These are phyloP conservation scores for Sanghuangporus weigelae DNA, from an alignment of 1,284 basidiomycete species.

Conservation along the genomic window DNA sequence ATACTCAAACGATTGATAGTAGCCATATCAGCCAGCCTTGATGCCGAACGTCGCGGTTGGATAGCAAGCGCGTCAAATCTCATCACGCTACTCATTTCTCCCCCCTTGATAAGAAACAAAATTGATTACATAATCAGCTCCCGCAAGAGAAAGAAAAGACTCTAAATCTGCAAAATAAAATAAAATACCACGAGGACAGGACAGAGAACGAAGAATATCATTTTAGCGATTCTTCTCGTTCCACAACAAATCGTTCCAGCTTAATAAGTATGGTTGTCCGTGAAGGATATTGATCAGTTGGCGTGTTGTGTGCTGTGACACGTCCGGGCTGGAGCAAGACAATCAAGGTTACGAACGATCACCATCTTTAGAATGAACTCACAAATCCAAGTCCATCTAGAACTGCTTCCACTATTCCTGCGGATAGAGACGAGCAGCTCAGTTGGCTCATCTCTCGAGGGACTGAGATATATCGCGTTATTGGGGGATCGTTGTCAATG, in stretches of 20 bases:
- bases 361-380: no score
- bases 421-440: constrained; percentile 94
- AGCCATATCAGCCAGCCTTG: constrained; percentile 34
- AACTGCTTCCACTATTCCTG: constrained; percentile 96
- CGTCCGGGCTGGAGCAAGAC: constrained; percentile 96
- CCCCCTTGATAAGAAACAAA: neutral
- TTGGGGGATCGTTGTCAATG: constrained; percentile 90
- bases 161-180: neutral
- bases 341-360: no score
- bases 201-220: constrained; percentile 21
- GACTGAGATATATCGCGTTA: constrained; percentile 89
- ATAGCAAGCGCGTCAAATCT: neutral
- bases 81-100: neutral
- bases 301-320: constrained; percentile 94
- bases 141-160: neutral
- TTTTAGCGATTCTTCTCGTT: constrained; percentile 81
- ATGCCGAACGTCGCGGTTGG: neutral
- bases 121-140: constrained; percentile 2
- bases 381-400: constrained; percentile 95
- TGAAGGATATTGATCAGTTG: constrained; percentile 74
- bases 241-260: constrained; percentile 83
- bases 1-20: constrained; percentile 43
- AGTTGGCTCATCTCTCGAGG: constrained; percentile 93
- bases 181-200: neutral
- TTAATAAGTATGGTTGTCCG: constrained; percentile 93